Evolutionary conservation across 768 basidiomycete species (phyloP).

Genomic region (Cystofilobasidium bisporidii): DNA sequence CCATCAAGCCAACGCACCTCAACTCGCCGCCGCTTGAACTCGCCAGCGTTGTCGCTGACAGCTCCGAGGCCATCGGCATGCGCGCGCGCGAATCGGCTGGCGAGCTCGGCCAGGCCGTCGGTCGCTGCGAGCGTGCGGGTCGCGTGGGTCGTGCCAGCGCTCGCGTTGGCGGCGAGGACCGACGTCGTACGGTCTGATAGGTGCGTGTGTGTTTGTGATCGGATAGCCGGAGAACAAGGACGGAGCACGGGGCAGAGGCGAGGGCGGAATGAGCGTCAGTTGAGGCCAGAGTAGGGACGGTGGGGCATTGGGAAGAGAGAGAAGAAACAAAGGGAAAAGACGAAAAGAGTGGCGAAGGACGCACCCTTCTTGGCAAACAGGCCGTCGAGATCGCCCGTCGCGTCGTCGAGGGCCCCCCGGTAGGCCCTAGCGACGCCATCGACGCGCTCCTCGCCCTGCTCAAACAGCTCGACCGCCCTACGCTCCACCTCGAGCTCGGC

Average conservation of each 20-base stretch:
- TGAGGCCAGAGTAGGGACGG: background rate
- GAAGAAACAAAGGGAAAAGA: background rate
- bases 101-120: background rate
- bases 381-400: conserved; percentile 57
- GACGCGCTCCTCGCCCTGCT: conserved; percentile 59
- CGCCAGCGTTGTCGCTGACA: background rate
- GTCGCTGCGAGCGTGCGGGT: conserved; percentile 32
- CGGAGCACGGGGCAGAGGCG: too few relatives aligned
- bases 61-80: background rate
- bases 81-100: background rate
- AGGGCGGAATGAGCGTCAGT: too few relatives aligned
- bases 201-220: too few relatives aligned
- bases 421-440: conserved; percentile 64
- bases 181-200: conserved; percentile 60
- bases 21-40: background rate
- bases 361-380: conserved; percentile 77
- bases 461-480: conserved; percentile 65
- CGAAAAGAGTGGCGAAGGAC: conserved; percentile 30
- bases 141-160: conserved; percentile 55
- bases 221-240: too few relatives aligned
- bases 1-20: background rate
- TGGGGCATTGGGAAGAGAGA: background rate
- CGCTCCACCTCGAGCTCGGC: conserved; percentile 66
- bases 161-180: conserved; percentile 56
- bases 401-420: conserved; percentile 57